Percentiles rank a stretch among this genome's conserved stretches.
Evolutionary conservation across 2,329 filamentous ascomycete species (phyloP).

Genomic region (Verticillium longisporum): DNA sequence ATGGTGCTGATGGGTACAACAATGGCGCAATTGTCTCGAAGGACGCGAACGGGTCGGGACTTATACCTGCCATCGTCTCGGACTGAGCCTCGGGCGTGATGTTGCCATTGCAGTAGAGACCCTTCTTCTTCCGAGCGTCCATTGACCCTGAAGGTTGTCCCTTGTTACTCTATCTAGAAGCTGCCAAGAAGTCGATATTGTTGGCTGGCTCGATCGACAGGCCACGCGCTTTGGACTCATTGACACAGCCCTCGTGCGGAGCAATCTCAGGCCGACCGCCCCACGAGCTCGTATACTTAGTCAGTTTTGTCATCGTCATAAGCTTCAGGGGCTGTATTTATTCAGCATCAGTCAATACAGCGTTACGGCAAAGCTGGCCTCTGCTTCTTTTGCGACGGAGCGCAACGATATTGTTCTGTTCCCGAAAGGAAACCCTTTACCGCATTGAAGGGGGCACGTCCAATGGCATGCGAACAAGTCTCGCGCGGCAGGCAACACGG

Average conservation of each 20-base stretch:
- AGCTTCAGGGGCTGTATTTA: neutral
- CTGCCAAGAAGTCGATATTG: neutral
- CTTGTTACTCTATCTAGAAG: neutral
- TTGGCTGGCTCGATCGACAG: neutral
- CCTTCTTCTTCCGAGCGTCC: neutral
- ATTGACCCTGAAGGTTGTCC: neutral
- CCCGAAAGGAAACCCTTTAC: neutral
- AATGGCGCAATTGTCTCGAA: neutral
- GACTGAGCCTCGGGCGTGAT: neutral
- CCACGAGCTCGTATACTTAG: neutral
- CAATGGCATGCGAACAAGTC: neutral
- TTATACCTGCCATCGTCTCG: neutral
- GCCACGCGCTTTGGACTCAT: neutral
- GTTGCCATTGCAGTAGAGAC: too few relatives aligned
- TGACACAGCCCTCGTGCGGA: neutral
- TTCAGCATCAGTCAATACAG: neutral
- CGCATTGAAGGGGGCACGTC: neutral
- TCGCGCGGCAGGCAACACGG: too few relatives aligned
- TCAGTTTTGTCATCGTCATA: neutral
- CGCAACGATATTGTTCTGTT: neutral
- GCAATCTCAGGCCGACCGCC: neutral
- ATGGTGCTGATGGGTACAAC: neutral
- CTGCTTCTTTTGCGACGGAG: neutral
- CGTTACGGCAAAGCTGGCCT: neutral
- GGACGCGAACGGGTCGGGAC: too few relatives aligned